A percentile compares a stretch with the other conserved stretches of the same genome.
Conservation (phyloP, 2,329 filamentous ascomycete genomes). For the Trichoderma pleuroti region DNA sequence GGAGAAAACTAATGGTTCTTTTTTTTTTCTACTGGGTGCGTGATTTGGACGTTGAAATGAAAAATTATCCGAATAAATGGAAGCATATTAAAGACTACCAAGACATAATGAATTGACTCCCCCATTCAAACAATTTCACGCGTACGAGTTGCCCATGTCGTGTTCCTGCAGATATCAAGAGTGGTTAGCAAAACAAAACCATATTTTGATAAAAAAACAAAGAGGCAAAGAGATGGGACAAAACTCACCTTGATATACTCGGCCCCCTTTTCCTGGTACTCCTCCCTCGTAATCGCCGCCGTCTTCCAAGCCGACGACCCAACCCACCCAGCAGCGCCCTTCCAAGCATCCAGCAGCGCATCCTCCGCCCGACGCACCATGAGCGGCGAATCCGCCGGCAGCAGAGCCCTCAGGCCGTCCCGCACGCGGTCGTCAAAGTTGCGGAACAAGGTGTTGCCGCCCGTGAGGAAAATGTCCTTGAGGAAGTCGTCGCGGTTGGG, state of each 20-base stretch:
- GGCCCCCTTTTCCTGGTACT: slow-evolving; percentile 86
- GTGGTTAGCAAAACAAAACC: background rate
- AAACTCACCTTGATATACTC: slow-evolving; percentile 81
- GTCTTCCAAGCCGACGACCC: slow-evolving; percentile 55
- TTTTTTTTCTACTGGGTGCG: background rate
- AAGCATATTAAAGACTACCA: background rate
- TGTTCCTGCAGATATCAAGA: slow-evolving; percentile 51
- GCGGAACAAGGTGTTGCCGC: slow-evolving; percentile 83
- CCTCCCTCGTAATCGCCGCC: slow-evolving; percentile 70
- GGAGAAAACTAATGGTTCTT: background rate
- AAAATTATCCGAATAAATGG: background rate
- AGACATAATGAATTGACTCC: background rate
- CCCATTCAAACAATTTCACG: slow-evolving; percentile 29
- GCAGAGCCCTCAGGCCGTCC: slow-evolving; percentile 66
- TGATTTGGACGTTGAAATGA: background rate
- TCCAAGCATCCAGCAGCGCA: slow-evolving; percentile 85
- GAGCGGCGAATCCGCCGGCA: slow-evolving; percentile 68
- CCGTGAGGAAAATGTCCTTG: slow-evolving; percentile 86
- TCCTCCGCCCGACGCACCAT: slow-evolving; percentile 70
- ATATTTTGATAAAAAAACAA: background rate
- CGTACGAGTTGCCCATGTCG: slow-evolving; percentile 61
- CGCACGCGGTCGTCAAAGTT: slow-evolving; percentile 81
- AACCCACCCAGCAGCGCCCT: slow-evolving; percentile 84
- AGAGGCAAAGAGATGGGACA: background rate
- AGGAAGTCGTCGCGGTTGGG: slow-evolving; percentile 65